A percentile compares a stretch with the other conserved stretches of the same genome.
Evolutionary conservation across 495 filamentous ascomycete species (phyloP).

Genomic region (Penicillium paxilli): DNA sequence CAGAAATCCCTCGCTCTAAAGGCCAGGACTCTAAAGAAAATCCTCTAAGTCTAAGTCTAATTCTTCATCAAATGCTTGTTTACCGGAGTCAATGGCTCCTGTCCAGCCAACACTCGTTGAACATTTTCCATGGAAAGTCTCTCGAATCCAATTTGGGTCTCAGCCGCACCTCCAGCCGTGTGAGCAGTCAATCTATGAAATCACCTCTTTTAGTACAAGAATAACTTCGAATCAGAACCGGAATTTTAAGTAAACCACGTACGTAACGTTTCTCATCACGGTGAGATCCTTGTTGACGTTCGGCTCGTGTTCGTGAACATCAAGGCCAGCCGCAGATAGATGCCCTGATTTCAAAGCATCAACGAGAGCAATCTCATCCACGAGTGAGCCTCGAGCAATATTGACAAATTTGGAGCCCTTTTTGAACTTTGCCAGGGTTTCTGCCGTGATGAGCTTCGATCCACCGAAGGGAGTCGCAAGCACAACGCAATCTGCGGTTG

Average conservation of each 20-base stretch:
- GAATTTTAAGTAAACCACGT: background rate
- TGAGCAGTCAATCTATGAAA: constrained; percentile 11
- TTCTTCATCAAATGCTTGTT: constrained; percentile 11
- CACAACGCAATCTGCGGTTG: constrained; percentile 10
- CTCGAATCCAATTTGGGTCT: constrained; percentile 17
- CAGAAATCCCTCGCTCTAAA: no score
- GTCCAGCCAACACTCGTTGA: constrained; percentile 11
- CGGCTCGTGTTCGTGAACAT: constrained; percentile 15
- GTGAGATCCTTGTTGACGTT: constrained; percentile 7
- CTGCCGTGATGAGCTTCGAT: constrained; percentile 13
- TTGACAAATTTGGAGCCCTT: constrained; percentile 13
- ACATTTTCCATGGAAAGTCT: constrained; percentile 16
- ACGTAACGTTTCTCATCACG: constrained; percentile 14
- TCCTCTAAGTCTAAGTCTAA: no score
- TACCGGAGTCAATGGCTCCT: constrained; percentile 11
- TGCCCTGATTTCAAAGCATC: constrained; percentile 12
- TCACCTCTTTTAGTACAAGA: background rate
- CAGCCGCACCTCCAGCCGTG: constrained; percentile 12
- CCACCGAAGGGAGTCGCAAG: constrained; percentile 15
- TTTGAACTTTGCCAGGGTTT: constrained; percentile 14
- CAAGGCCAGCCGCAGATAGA: constrained; percentile 9
- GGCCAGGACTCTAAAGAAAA: no score
- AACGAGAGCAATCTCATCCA: constrained; percentile 10
- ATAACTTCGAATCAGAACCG: no score
- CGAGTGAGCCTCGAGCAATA: constrained; percentile 10